A percentile compares a stretch with the other conserved stretches of the same genome.
Evolutionary conservation across 2,329 filamentous ascomycete genomes (phyloP).

Genomic region (Coniochaeta sp.): DNA sequence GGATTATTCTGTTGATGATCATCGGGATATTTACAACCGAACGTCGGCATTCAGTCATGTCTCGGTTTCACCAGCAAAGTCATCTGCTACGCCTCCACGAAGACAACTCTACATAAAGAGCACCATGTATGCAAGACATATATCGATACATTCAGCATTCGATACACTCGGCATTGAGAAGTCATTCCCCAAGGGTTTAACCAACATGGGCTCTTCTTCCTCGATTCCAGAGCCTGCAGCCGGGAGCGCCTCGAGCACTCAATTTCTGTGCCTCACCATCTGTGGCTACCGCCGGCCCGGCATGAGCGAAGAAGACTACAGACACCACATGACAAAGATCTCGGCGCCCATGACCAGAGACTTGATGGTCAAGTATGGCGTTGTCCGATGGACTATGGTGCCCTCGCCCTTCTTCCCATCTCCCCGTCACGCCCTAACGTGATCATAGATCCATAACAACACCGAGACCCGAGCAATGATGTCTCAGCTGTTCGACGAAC

Average conservation of each 20-base stretch:
- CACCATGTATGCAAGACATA: no score
- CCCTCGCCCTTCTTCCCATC: neutral
- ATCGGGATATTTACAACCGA: neutral
- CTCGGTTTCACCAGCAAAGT: neutral
- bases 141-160: no score
- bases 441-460: constrained; percentile 32
- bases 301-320: constrained; percentile 40
- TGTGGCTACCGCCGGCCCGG: constrained; percentile 37
- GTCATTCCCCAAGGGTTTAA: no score
- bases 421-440: neutral
- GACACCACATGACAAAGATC: constrained; percentile 37
- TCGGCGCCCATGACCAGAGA: constrained; percentile 37
- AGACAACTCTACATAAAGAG: neutral
- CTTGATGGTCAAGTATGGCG: constrained; percentile 37
- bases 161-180: no score
- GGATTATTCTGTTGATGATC: no score
- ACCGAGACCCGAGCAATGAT: constrained; percentile 28
- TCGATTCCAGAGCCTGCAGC: neutral
- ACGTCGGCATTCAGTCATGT: neutral
- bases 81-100: no score
- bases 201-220: neutral
- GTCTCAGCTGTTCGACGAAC: constrained; percentile 31
- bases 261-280: constrained; percentile 36
- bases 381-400: constrained; percentile 37
- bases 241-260: neutral